Evolutionary conservation across 768 basidiomycete species (phyloP).

Genomic region (Gloeopeniophorella convolvens): DNA sequence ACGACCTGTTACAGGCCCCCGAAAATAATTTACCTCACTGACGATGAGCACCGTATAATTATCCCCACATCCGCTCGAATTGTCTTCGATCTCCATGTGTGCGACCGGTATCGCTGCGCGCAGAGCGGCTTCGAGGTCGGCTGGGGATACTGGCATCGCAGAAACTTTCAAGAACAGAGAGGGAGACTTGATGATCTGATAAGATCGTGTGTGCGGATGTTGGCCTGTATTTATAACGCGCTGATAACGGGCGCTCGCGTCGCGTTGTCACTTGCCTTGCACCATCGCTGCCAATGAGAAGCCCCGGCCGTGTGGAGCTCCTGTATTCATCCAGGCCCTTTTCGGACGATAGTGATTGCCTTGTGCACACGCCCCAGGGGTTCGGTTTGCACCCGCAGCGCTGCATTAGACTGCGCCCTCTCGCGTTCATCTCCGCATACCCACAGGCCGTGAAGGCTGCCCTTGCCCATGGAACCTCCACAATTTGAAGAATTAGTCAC

Average conservation of each 20-base stretch:
- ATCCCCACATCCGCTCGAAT: conserved; percentile 76
- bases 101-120: conserved; percentile 54
- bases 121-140: conserved; percentile 56
- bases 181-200: conserved; percentile 7
- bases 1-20: not conserved
- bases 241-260: not conserved
- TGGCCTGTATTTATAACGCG: not conserved
- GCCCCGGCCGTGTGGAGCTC: too few species aligned
- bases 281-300: too few species aligned
- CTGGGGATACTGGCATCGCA: conserved; percentile 53
- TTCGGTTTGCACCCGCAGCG: too few species aligned
- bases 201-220: conserved; percentile 3
- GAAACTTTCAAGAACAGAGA: not conserved
- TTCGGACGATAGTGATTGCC: too few species aligned
- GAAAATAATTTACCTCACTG: conserved; percentile 54
- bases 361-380: too few species aligned
- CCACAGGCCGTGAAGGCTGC: too few species aligned
- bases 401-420: too few species aligned
- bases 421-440: too few species aligned
- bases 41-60: conserved; percentile 71
- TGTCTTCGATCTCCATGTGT: conserved; percentile 69
- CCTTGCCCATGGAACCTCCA: too few species aligned
- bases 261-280: not conserved
- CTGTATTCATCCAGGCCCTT: too few species aligned
- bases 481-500: too few species aligned